A percentile compares a stretch with the other conserved stretches of the same genome.
phyloP scores from a whole-genome alignment of 2,329 filamentous ascomycete genomes.

The Colletotrichum sp. region DNA sequence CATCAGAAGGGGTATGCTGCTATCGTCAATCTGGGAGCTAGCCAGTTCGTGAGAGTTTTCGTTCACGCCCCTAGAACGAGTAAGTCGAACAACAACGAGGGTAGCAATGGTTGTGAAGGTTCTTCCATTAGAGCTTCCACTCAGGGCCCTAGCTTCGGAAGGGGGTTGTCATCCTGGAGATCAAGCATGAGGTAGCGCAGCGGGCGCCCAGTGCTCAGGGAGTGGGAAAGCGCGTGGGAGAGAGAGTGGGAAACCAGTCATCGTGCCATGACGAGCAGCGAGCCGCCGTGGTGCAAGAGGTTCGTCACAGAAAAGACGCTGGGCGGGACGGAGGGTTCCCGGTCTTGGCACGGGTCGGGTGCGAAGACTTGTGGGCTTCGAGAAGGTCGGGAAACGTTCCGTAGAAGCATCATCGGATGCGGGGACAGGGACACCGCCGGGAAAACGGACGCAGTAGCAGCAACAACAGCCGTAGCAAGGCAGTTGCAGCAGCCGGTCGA shows the following conservation, averaged over 20 bases:
- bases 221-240: not conserved
- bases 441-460: not conserved
- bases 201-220: not conserved
- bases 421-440: not conserved
- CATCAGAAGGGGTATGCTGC: not conserved
- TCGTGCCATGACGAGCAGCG: not conserved
- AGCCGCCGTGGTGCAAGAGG: not conserved
- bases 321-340: slow-evolving; percentile 1
- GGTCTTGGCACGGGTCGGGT: slow-evolving; percentile 1
- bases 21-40: not conserved
- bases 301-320: slow-evolving; percentile 5
- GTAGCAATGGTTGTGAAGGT: not conserved
- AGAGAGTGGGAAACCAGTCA: not conserved
- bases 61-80: not conserved
- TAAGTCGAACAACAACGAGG: not conserved
- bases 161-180: not conserved
- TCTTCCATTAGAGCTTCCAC: not conserved
- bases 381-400: not conserved
- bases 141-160: not conserved
- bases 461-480: not conserved
- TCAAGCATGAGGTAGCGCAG: not conserved
- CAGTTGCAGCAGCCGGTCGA: not conserved
- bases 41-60: not conserved
- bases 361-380: not conserved
- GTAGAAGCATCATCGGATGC: not conserved